Percentiles rank a stretch among this genome's conserved stretches.
phyloP scores from a whole-genome alignment of 2,329 filamentous ascomycete genomes.

The Penicillium sp. region DNA sequence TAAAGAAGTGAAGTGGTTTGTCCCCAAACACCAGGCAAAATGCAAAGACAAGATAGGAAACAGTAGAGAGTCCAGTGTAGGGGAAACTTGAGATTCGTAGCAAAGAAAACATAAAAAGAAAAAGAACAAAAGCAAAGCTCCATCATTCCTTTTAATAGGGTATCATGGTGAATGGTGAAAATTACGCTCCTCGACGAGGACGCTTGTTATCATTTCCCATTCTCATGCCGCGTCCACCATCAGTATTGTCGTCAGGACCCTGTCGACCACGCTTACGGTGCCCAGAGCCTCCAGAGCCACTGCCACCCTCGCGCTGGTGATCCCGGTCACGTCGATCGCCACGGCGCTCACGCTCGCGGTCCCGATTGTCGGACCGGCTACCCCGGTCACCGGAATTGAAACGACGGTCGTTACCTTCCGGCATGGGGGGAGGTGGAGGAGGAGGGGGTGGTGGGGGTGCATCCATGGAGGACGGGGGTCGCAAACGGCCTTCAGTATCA shows the following conservation, averaged over 20 bases:
- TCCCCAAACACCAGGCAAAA: conserved; percentile 25
- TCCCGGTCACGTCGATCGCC: conserved; percentile 38
- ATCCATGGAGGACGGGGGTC: conserved; percentile 35
- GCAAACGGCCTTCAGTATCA: conserved; percentile 35
- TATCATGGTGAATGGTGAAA: background rate
- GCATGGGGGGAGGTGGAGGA: conserved; percentile 30
- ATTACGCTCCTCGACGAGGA: conserved; percentile 39
- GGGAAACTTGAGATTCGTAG: conserved; percentile 1
- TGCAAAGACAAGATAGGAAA: conserved; percentile 18
- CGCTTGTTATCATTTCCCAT: conserved; percentile 43
- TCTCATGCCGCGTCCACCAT: conserved; percentile 35
- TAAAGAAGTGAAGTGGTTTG: conserved; percentile 12
- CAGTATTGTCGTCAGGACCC: conserved; percentile 34
- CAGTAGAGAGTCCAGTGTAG: conserved; percentile 19
- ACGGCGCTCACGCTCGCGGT: conserved; percentile 37
- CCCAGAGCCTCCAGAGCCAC: conserved; percentile 24
- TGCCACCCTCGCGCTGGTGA: conserved; percentile 28
- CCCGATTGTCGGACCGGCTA: conserved; percentile 25
- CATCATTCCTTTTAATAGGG: conserved; percentile 1
- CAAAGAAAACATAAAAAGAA: conserved; percentile 11
- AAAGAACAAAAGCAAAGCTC: conserved; percentile 11
- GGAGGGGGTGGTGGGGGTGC: conserved; percentile 30
- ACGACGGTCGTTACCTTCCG: conserved; percentile 33
- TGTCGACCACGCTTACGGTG: conserved; percentile 41
- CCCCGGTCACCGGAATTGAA: conserved; percentile 37